Percentiles rank a stretch among this genome's conserved stretches.
phyloP scores from a whole-genome alignment of 495 filamentous ascomycete species.

The Melanomma pulvis-pyrius region DNA sequence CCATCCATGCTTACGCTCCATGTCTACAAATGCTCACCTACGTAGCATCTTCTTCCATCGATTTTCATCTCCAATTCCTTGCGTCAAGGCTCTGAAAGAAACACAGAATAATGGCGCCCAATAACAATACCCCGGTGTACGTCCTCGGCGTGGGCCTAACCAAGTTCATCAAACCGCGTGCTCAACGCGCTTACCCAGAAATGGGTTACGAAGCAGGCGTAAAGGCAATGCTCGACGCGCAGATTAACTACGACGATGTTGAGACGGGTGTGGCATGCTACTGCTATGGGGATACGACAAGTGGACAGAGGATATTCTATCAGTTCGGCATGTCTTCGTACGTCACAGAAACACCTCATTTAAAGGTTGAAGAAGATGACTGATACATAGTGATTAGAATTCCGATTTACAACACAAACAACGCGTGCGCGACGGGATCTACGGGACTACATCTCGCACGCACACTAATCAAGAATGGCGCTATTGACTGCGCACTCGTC shows the following conservation, averaged over 20 bases:
- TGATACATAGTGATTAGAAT: slow-evolving; percentile 9
- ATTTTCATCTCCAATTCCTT: background rate
- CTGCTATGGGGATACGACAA: slow-evolving; percentile 91
- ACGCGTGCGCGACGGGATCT: slow-evolving; percentile 91
- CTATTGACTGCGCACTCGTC: slow-evolving; percentile 80
- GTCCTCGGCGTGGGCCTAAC: slow-evolving; percentile 96
- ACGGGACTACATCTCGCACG: slow-evolving; percentile 84
- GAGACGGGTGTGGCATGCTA: slow-evolving; percentile 93
- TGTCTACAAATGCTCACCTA: background rate
- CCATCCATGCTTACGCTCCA: background rate
- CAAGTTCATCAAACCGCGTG: slow-evolving; percentile 95
- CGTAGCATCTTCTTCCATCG: background rate
- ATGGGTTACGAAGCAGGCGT: slow-evolving; percentile 91
- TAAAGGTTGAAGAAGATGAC: background rate
- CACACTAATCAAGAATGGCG: slow-evolving; percentile 73
- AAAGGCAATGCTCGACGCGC: slow-evolving; percentile 91
- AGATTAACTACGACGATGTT: slow-evolving; percentile 93
- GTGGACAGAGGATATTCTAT: slow-evolving; percentile 94
- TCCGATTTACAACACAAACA: slow-evolving; percentile 59
- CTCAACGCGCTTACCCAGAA: slow-evolving; percentile 81
- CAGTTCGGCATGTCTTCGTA: slow-evolving; percentile 95
- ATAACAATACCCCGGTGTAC: slow-evolving; percentile 59
- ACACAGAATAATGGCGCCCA: slow-evolving; percentile 8
- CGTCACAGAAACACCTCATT: slow-evolving; percentile 51
- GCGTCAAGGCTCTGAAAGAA: background rate